Evolutionary conservation across 495 filamentous ascomycete species (phyloP).

Genomic region (Podospora pseudocomata): DNA sequence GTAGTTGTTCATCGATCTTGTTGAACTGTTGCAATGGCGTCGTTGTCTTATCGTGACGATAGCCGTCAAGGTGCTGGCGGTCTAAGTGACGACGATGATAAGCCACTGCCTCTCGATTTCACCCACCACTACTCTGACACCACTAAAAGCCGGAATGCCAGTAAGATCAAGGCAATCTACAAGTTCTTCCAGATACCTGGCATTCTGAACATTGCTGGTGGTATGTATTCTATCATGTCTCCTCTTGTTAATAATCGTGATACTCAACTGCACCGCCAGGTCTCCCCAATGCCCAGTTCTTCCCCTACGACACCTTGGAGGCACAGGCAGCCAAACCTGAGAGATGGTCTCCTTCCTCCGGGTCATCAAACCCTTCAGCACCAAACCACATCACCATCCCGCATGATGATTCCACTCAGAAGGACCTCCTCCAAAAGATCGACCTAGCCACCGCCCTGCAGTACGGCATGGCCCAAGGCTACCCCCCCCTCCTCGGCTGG

Average conservation of each 20-base stretch:
- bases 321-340: conserved; percentile 69
- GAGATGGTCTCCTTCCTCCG: conserved; percentile 61
- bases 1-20: background rate
- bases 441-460: conserved; percentile 80
- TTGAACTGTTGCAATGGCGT: conserved; percentile 4
- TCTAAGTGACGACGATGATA: conserved; percentile 19
- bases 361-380: conserved; percentile 21
- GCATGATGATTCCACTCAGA: conserved; percentile 49
- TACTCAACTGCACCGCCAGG: conserved; percentile 42
- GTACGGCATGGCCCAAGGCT: conserved; percentile 76
- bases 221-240: conserved; percentile 45
- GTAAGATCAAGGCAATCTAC: conserved; percentile 72
- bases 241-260: background rate
- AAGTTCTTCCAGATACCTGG: conserved; percentile 78
- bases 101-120: conserved; percentile 62
- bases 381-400: conserved; percentile 64
- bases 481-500: conserved; percentile 70
- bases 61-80: conserved; percentile 1
- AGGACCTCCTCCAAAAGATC: conserved; percentile 60
- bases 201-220: conserved; percentile 84
- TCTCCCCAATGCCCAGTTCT: conserved; percentile 73
- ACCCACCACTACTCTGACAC: conserved; percentile 71
- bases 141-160: conserved; percentile 60
- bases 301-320: conserved; percentile 88
- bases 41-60: conserved; percentile 5